Evolutionary conservation across 2,329 filamentous ascomycete genomes (phyloP).

Genomic region (Leptographium flavum): DNA sequence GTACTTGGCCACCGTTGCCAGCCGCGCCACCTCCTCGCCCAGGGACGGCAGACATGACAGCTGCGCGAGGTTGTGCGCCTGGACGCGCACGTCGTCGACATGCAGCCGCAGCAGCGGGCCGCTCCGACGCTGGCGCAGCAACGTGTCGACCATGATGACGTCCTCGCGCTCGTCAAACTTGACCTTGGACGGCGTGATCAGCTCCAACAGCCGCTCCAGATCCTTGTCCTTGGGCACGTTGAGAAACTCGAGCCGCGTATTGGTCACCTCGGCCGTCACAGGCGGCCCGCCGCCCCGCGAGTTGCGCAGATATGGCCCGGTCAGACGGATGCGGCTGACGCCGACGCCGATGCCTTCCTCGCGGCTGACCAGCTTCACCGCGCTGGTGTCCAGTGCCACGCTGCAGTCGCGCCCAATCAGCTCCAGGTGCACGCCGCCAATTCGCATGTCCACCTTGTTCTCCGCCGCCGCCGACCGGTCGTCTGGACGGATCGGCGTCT

Average conservation of each 20-base stretch:
- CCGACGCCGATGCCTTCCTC: constrained; percentile 57
- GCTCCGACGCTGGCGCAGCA: constrained; percentile 74
- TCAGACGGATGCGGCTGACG: constrained; percentile 61
- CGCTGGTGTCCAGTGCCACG: constrained; percentile 60
- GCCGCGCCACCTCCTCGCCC: constrained; percentile 62
- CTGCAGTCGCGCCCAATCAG: constrained; percentile 68
- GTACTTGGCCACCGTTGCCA: constrained; percentile 86
- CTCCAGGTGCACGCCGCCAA: constrained; percentile 63
- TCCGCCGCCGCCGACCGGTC: constrained; percentile 31
- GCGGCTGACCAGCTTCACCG: constrained; percentile 67
- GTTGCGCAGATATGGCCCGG: constrained; percentile 50
- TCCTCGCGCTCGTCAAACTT: constrained; percentile 77
- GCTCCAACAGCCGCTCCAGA: constrained; percentile 63
- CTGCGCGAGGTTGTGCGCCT: constrained; percentile 48
- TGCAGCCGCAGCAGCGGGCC: constrained; percentile 66
- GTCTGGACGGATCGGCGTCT: constrained; percentile 28
- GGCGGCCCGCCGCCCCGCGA: constrained; percentile 34
- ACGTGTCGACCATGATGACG: constrained; percentile 86
- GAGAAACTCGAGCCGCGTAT: constrained; percentile 59
- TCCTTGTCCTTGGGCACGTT: constrained; percentile 63
- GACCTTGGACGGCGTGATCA: constrained; percentile 84
- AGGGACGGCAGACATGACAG: constrained; percentile 56
- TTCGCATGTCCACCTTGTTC: constrained; percentile 60
- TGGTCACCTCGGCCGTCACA: constrained; percentile 46
- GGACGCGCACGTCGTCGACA: constrained; percentile 48